A percentile compares a stretch with the other conserved stretches of the same genome.
Evolutionary conservation across 2,329 filamentous ascomycete species (phyloP).

Genomic region (Cercospora sp.): DNA sequence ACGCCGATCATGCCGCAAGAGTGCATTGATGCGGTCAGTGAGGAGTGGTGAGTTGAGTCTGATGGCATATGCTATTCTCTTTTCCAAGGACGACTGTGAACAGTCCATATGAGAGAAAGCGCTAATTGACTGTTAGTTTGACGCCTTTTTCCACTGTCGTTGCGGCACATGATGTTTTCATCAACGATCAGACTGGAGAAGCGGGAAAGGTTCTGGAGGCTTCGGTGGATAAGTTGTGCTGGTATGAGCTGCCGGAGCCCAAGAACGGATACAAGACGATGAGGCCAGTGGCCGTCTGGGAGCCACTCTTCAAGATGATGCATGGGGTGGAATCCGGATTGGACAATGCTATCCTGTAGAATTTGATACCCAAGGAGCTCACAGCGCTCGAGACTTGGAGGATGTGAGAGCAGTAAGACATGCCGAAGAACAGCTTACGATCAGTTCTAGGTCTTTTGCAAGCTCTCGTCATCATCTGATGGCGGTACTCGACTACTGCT

Average conservation of each 20-base stretch:
- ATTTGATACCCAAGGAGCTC: background rate
- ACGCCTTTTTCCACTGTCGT: slow-evolving; percentile 50
- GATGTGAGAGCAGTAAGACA: background rate
- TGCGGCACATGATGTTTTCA: slow-evolving; percentile 47
- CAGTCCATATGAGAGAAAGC: background rate
- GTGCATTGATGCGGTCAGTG: slow-evolving; percentile 38
- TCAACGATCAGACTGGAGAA: slow-evolving; percentile 45
- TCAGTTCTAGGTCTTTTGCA: background rate
- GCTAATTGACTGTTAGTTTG: slow-evolving; percentile 1
- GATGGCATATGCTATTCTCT: background rate
- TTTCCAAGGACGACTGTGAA: background rate
- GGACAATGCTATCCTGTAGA: slow-evolving; percentile 41
- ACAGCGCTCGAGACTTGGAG: background rate
- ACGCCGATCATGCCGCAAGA: slow-evolving; percentile 50
- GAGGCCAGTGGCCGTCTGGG: slow-evolving; percentile 51
- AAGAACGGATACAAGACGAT: slow-evolving; percentile 47
- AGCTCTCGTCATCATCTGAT: background rate
- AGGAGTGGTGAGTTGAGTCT: background rate
- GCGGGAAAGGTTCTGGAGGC: slow-evolving; percentile 50
- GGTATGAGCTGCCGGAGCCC: slow-evolving; percentile 40
- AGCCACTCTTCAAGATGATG: slow-evolving; percentile 49
- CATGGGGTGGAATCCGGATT: slow-evolving; percentile 48
- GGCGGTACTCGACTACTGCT: slow-evolving; percentile 27
- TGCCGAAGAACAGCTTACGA: background rate
- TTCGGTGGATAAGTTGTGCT: slow-evolving; percentile 46